phyloP scores from a whole-genome alignment of 2,329 filamentous ascomycete genomes.

The Sarocladium kiliense region DNA sequence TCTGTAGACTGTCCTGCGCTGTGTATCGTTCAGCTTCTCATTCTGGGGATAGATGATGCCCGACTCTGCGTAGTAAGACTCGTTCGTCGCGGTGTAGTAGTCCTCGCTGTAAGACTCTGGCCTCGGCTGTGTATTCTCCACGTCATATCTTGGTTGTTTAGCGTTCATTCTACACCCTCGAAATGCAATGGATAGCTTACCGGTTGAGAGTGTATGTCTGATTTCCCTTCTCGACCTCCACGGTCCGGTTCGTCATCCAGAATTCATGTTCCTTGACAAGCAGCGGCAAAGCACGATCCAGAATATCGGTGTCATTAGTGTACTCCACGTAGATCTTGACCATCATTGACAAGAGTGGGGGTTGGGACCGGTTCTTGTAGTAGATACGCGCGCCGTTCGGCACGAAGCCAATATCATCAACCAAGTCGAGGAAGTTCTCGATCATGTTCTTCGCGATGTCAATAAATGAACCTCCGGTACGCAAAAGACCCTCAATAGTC shows the following conservation, averaged over 20 bases:
- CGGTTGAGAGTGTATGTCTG: conserved; percentile 51
- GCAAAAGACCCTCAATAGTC: conserved; percentile 61
- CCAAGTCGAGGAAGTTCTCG: conserved; percentile 64
- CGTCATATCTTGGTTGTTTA: conserved; percentile 39
- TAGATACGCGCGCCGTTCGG: conserved; percentile 64
- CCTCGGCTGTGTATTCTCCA: conserved; percentile 59
- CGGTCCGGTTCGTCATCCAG: conserved; percentile 55
- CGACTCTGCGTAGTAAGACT: conserved; percentile 48
- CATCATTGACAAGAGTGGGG: conserved; percentile 62
- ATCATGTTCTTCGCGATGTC: conserved; percentile 62
- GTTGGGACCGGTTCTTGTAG: conserved; percentile 64
- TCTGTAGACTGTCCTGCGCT: conserved; percentile 50
- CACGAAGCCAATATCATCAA: conserved; percentile 60
- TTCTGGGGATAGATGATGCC: conserved; percentile 54
- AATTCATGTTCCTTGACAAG: conserved; percentile 60
- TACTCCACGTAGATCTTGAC: conserved; percentile 58
- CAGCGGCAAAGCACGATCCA: conserved; percentile 56
- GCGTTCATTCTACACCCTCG: background rate
- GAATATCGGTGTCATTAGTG: conserved; percentile 56
- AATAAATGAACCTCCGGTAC: conserved; percentile 59
- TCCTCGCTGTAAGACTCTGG: conserved; percentile 65
- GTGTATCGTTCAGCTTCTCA: conserved; percentile 42
- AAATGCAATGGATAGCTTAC: conserved; percentile 28
- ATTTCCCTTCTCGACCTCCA: conserved; percentile 40
- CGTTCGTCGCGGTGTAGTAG: conserved; percentile 59